A percentile compares a stretch with the other conserved stretches of the same genome.
Conservation (phyloP, 1,139 yeast genomes). For the Geotrichum europaeum region DNA sequence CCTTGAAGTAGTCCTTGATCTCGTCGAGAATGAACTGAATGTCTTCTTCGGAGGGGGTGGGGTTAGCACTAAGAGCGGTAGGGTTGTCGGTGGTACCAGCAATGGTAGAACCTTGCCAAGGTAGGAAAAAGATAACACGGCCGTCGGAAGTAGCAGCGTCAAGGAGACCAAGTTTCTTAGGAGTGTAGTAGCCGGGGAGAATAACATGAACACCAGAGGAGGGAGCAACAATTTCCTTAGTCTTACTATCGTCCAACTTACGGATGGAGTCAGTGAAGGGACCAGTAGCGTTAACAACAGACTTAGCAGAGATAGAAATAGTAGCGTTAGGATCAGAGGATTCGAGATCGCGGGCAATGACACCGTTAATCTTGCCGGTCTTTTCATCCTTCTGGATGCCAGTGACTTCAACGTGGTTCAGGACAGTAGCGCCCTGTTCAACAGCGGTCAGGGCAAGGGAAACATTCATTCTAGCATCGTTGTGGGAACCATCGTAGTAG, state of each 20-base stretch:
- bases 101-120: slow-evolving; percentile 96
- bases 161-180: slow-evolving; percentile 77
- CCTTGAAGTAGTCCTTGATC: slow-evolving; percentile 71
- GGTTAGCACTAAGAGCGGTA: slow-evolving; percentile 56
- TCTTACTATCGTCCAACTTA: slow-evolving; percentile 64
- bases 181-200: slow-evolving; percentile 88
- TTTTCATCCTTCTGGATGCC: slow-evolving; percentile 61
- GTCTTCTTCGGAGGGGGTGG: slow-evolving; percentile 83
- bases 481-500: slow-evolving; percentile 92
- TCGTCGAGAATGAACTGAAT: slow-evolving; percentile 83
- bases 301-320: slow-evolving; percentile 54
- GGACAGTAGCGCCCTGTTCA: slow-evolving; percentile 81
- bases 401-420: slow-evolving; percentile 79
- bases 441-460: slow-evolving; percentile 82
- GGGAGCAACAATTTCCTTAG: slow-evolving; percentile 82
- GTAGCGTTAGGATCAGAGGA: slow-evolving; percentile 33
- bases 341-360: slow-evolving; percentile 67
- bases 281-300: slow-evolving; percentile 90
- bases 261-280: slow-evolving; percentile 82
- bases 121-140: slow-evolving; percentile 92
- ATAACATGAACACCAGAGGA: slow-evolving; percentile 92
- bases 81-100: slow-evolving; percentile 95
- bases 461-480: slow-evolving; percentile 86
- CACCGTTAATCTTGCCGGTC: slow-evolving; percentile 64
- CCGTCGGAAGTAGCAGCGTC: slow-evolving; percentile 95